Evolutionary conservation across 768 basidiomycete genomes (phyloP).

Genomic region (Suillus americanus): DNA sequence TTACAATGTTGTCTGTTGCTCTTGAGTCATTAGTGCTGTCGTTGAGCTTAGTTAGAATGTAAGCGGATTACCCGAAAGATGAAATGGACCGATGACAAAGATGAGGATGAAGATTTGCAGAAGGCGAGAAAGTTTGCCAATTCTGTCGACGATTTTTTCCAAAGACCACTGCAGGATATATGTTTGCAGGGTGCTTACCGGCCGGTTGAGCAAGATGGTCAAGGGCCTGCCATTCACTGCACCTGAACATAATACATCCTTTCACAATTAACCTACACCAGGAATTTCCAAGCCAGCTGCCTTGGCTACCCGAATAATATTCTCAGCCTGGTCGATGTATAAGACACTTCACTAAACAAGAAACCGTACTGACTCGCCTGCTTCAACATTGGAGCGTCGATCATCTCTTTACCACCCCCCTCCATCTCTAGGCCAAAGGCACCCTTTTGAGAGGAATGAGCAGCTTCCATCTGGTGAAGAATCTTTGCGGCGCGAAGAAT

Average conservation of each 20-base stretch:
- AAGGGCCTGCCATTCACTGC: neutral
- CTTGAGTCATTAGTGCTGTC: neutral
- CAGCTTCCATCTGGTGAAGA: constrained; percentile 59
- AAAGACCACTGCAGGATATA: too few relatives aligned
- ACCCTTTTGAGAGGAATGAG: constrained; percentile 53
- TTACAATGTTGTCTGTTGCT: neutral
- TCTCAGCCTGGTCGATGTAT: constrained; percentile 41
- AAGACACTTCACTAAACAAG: neutral
- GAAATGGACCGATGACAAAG: neutral
- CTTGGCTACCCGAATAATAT: constrained; percentile 49
- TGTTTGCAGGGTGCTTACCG: neutral
- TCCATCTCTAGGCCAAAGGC: constrained; percentile 71
- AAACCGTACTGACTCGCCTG: constrained; percentile 45
- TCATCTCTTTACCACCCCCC: constrained; percentile 69
- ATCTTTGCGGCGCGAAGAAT: constrained; percentile 77
- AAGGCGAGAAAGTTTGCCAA: neutral
- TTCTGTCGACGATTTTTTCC: neutral
- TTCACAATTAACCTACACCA: constrained; percentile 26
- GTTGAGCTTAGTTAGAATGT: neutral
- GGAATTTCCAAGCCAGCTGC: constrained; percentile 59
- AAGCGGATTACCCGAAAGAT: neutral
- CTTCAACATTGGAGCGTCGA: constrained; percentile 89
- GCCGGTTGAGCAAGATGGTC: neutral
- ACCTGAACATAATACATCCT: neutral
- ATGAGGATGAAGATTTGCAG: neutral